These are phyloP conservation scores for Nothopassalora personata DNA, from an alignment of 2,329 filamentous ascomycete species.

Conservation along the genomic window DNA sequence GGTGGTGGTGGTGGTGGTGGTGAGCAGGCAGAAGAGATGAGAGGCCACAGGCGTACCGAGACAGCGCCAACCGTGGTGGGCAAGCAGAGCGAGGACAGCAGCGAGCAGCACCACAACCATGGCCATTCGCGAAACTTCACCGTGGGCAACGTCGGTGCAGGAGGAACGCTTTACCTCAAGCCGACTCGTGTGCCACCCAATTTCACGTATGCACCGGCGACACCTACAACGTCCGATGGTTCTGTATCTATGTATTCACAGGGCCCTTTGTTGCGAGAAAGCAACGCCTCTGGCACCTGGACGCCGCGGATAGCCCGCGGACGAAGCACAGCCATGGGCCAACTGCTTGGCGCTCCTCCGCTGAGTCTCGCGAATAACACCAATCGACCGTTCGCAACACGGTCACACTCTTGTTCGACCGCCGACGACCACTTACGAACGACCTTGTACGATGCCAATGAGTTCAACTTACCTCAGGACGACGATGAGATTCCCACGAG, in stretches of 20 bases:
- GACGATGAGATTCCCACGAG: constrained; percentile 21
- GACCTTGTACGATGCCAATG: constrained; percentile 26
- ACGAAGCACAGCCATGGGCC: constrained; percentile 5
- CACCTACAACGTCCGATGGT: constrained; percentile 24
- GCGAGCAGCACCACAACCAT: constrained; percentile 20
- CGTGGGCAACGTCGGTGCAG: constrained; percentile 43
- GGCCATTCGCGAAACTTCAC: constrained; percentile 38
- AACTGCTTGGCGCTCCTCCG: constrained; percentile 16
- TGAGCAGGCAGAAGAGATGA: neutral
- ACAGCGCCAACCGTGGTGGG: constrained; percentile 13
- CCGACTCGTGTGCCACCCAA: constrained; percentile 29
- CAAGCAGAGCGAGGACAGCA: constrained; percentile 18
- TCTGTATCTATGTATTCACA: constrained; percentile 12
- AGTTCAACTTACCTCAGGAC: constrained; percentile 23
- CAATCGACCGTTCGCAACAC: constrained; percentile 35
- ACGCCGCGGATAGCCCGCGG: constrained; percentile 20
- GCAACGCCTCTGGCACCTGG: constrained; percentile 22
- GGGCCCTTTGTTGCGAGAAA: constrained; percentile 15
- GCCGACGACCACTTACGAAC: constrained; percentile 54
- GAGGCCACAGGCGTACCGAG: constrained; percentile 16
- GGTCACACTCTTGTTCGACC: constrained; percentile 70
- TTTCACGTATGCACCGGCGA: constrained; percentile 23
- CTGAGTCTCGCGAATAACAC: constrained; percentile 22
- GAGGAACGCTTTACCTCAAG: constrained; percentile 46
- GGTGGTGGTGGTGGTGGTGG: neutral